phyloP scores from a whole-genome alignment of 2,329 filamentous ascomycete species.

The Diaporthe sp. region DNA sequence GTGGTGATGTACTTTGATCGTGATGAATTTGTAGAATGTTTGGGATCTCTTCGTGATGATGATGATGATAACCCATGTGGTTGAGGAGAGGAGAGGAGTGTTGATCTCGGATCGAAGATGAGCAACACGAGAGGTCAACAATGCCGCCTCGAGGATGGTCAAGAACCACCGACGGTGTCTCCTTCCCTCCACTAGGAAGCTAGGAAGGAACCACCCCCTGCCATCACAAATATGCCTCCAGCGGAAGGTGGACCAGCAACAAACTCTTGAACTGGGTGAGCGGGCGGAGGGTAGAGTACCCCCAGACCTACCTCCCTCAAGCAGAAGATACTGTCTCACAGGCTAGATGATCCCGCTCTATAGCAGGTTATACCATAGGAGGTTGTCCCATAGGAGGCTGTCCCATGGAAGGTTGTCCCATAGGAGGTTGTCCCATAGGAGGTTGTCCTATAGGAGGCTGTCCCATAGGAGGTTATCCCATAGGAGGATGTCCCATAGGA shows the following conservation, averaged over 20 bases:
- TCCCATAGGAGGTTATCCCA: no score
- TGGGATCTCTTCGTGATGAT: background rate
- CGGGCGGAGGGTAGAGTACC: no score
- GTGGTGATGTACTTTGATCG: background rate
- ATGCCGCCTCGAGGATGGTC: background rate
- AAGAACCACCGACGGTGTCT: background rate
- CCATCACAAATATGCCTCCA: background rate
- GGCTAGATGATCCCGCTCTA: no score
- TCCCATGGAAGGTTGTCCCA: no score
- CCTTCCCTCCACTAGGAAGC: background rate
- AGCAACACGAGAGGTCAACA: background rate
- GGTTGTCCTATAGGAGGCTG: no score
- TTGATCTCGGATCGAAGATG: background rate
- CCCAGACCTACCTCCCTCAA: no score
- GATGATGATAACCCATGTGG: background rate
- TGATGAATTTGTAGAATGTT: background rate
- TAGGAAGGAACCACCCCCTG: background rate
- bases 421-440: no score
- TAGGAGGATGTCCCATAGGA: no score
- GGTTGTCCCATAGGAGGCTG: no score
- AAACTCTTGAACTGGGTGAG: no score
- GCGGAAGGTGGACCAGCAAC: background rate
- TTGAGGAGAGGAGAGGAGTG: background rate
- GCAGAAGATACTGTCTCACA: background rate
- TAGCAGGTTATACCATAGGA: no score